phyloP scores from a whole-genome alignment of 495 filamentous ascomycete species.

The Podospora pseudocomata region DNA sequence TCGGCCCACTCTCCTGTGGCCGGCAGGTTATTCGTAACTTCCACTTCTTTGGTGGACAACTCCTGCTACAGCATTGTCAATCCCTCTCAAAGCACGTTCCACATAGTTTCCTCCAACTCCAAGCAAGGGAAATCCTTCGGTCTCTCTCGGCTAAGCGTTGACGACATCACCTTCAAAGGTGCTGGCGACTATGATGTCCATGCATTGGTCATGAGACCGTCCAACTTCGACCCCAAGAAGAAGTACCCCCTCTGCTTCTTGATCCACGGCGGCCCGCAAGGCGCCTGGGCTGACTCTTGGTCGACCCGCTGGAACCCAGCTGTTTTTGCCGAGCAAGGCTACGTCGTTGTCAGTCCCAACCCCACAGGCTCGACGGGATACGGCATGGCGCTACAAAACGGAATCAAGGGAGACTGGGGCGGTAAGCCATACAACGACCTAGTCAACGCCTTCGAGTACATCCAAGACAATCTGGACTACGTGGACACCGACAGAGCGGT shows the following conservation, averaged over 20 bases:
- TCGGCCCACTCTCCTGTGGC: conserved; percentile 30
- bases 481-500: conserved; percentile 77
- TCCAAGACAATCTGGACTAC: conserved; percentile 65
- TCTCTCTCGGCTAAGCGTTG: conserved; percentile 56
- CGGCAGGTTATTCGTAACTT: conserved; percentile 58
- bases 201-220: conserved; percentile 77
- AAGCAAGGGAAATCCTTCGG: conserved; percentile 68
- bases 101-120: conserved; percentile 60
- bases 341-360: conserved; percentile 82
- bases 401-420: conserved; percentile 74
- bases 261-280: conserved; percentile 87
- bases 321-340: conserved; percentile 87
- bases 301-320: conserved; percentile 89
- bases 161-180: conserved; percentile 66
- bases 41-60: conserved; percentile 65
- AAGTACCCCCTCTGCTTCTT: conserved; percentile 81
- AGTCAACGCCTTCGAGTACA: conserved; percentile 74
- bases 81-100: conserved; percentile 41
- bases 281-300: conserved; percentile 80
- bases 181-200: conserved; percentile 59
- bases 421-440: conserved; percentile 75
- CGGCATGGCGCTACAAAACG: conserved; percentile 74
- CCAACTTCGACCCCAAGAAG: conserved; percentile 64
- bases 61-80: conserved; percentile 62
- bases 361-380: conserved; percentile 86